These are phyloP conservation scores for Eucalyptus marginata DNA, from an alignment of 345 rosid species.

Conservation along the genomic window DNA sequence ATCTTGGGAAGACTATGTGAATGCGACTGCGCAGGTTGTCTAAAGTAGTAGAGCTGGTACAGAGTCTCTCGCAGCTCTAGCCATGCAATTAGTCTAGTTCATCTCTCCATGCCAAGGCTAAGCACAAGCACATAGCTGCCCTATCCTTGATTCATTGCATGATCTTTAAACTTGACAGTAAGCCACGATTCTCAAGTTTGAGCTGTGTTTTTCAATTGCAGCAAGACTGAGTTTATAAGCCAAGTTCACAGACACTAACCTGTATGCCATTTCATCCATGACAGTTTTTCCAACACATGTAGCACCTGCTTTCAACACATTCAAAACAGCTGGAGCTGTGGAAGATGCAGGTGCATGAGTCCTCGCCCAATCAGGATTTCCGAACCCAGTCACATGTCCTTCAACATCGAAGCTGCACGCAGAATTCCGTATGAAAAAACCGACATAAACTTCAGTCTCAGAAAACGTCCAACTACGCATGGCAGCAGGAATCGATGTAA, in stretches of 20 bases:
- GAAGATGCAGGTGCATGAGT: slow-evolving; percentile 62
- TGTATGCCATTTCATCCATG: slow-evolving; percentile 96
- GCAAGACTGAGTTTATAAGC: not conserved
- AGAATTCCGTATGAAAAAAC: not conserved
- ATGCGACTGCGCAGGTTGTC: not conserved
- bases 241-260: slow-evolving; percentile 19
- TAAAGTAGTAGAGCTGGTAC: not conserved
- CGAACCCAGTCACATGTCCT: slow-evolving; percentile 78
- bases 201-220: not conserved
- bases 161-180: not conserved
- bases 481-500: not conserved
- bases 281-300: slow-evolving; percentile 57
- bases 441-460: not conserved
- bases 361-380: slow-evolving; percentile 90
- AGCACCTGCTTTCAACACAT: slow-evolving; percentile 60
- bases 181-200: not conserved
- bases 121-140: not conserved
- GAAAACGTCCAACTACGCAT: not conserved
- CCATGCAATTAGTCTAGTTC: not conserved
- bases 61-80: not conserved
- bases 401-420: slow-evolving; percentile 62
- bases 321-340: slow-evolving; percentile 60
- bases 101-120: not conserved
- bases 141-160: not conserved
- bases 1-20: not conserved